Evolutionary conservation across 2,329 filamentous ascomycete genomes (phyloP).

Genomic region (Cordyceps cateniannulata): DNA sequence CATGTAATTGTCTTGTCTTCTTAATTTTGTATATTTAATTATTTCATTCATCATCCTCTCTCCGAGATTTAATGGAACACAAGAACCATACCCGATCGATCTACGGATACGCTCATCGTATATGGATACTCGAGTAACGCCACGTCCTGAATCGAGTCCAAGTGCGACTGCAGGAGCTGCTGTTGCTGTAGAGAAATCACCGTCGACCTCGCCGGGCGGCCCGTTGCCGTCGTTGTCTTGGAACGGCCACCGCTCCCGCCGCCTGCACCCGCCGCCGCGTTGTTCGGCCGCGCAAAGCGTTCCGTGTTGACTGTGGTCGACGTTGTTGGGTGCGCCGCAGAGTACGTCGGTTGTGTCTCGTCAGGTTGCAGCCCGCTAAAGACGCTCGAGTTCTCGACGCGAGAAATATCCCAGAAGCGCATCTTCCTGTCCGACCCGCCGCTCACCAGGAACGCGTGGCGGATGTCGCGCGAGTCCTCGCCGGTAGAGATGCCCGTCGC

Average conservation of each 20-base stretch:
- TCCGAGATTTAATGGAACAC: conserved; percentile 52
- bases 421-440: conserved; percentile 86
- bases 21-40: not conserved
- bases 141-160: conserved; percentile 84
- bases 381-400: conserved; percentile 69
- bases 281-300: conserved; percentile 37
- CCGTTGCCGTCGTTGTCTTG: conserved; percentile 21
- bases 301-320: conserved; percentile 63
- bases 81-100: conserved; percentile 84
- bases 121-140: conserved; percentile 85
- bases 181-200: conserved; percentile 87
- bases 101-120: conserved; percentile 85
- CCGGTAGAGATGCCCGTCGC: conserved; percentile 65
- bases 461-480: conserved; percentile 63
- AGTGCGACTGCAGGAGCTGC: conserved; percentile 74
- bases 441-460: conserved; percentile 78
- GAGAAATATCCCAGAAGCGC: conserved; percentile 85
- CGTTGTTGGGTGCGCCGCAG: conserved; percentile 54
- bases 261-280: conserved; percentile 20
- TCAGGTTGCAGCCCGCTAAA: conserved; percentile 71
- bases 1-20: not conserved
- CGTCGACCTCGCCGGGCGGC: conserved; percentile 62
- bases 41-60: too few species aligned
- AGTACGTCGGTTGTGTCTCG: conserved; percentile 68
- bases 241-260: conserved; percentile 21